Percentiles rank a stretch among this genome's conserved stretches.
Conservation (phyloP, 2,329 filamentous ascomycete species). For the Ophiosphaerella narmari region DNA sequence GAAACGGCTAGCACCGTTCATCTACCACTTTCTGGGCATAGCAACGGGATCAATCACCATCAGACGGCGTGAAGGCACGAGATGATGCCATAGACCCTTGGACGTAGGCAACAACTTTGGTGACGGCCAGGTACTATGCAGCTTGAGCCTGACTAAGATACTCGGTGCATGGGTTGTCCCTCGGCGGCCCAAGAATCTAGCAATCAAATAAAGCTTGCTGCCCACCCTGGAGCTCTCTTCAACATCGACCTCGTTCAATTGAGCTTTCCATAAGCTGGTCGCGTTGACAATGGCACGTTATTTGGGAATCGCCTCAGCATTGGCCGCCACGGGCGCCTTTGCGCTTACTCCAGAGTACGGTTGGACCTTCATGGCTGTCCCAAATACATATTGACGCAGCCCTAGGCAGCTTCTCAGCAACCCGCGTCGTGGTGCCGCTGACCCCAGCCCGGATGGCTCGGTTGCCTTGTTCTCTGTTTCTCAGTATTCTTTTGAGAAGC, state of each 20-base stretch:
- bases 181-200: conserved; percentile 8
- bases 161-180: conserved; percentile 9
- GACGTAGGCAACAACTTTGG: conserved; percentile 7
- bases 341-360: conserved; percentile 44
- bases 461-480: conserved; percentile 70
- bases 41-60: not conserved
- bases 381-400: not conserved
- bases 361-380: not conserved
- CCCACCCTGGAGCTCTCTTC: conserved; percentile 14
- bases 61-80: conserved; percentile 6
- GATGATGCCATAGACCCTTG: conserved; percentile 22
- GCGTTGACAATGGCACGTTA: conserved; percentile 42
- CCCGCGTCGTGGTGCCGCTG: conserved; percentile 70
- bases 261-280: conserved; percentile 31
- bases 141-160: conserved; percentile 8
- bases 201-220: conserved; percentile 29
- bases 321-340: conserved; percentile 39
- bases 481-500: conserved; percentile 78
- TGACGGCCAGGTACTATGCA: conserved; percentile 15
- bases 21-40: conserved; percentile 13
- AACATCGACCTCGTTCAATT: conserved; percentile 33
- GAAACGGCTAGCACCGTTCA: conserved; percentile 12
- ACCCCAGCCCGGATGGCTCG: conserved; percentile 69
- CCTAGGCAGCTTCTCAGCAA: conserved; percentile 64
- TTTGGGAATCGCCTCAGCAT: conserved; percentile 36